phyloP scores from a whole-genome alignment of 352 stramenopile genomes.

The Pythium inflatum region DNA sequence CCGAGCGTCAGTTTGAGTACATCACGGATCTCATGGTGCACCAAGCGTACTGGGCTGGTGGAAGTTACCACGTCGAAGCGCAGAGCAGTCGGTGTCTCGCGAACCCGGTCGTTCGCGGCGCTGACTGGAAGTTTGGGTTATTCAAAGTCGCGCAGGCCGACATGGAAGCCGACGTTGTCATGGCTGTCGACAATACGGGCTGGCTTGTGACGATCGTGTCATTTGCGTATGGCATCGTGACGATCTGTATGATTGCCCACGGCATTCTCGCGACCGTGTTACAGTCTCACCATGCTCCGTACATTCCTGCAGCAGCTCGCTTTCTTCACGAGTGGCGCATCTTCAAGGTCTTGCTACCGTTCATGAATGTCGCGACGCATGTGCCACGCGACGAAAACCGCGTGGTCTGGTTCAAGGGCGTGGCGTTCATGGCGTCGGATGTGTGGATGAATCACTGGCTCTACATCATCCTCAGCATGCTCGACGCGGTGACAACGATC shows the following conservation, averaged over 20 bases:
- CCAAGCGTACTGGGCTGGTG: constrained; percentile 42
- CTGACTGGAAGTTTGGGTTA: constrained; percentile 12
- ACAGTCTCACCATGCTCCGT: neutral
- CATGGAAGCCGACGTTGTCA: constrained; percentile 17
- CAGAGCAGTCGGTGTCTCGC: constrained; percentile 34
- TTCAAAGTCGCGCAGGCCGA: constrained; percentile 19
- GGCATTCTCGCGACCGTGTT: constrained; percentile 8
- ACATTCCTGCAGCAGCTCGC: constrained; percentile 21
- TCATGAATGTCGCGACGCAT: constrained; percentile 10
- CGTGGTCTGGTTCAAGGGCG: constrained; percentile 11
- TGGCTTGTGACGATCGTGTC: constrained; percentile 23
- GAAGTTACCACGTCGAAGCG: constrained; percentile 39
- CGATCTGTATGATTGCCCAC: constrained; percentile 29
- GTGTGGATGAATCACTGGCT: constrained; percentile 39
- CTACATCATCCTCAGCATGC: constrained; percentile 32
- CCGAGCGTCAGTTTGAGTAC: constrained; percentile 34
- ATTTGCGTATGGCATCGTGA: constrained; percentile 31
- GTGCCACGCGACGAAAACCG: neutral
- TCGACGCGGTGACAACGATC: constrained; percentile 19
- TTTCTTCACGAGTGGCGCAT: constrained; percentile 18
- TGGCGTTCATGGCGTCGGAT: constrained; percentile 27
- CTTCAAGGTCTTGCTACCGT: constrained; percentile 9
- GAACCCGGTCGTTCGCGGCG: neutral
- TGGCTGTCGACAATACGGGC: constrained; percentile 10
- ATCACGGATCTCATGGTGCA: constrained; percentile 43